Base-by-base conservation (phyloP, 2,329 filamentous ascomycete genomes). In the Furcasterigmium sp. region DNA sequence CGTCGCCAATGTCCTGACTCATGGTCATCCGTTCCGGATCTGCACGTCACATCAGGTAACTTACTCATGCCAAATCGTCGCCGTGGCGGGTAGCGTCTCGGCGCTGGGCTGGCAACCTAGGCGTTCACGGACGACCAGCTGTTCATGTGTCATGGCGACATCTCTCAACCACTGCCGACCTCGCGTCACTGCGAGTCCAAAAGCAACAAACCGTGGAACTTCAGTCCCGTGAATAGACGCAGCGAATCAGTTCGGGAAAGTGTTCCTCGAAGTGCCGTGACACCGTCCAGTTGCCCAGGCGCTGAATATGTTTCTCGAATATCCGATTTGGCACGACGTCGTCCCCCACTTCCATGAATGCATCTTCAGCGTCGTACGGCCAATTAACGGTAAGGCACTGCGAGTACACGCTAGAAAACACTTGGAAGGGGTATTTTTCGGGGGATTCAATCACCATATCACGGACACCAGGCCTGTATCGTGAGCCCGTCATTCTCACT, bases 251-350 rank as follows among this genome's bases (percentile, higher is more conserved):
- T 8, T 37, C 21, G 8, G 41, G 41, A 14, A 20, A 43, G 17
- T 21, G 41, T 14, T 26, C 23, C 21, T 37, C 23, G 19, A 43
- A 43, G n/a, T 43, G 21, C 13, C 23, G 23, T 25, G 41, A 37
- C 17, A 43, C 41, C 13, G 41, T 43, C 41, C 41, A 38, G 15
- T 43, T 43, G 1, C 35, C 28, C 2, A 37, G 23, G 13, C 23
- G 23, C 15, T 37, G 41, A 23, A 43, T 43, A 25, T 43, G 41
- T 23, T 43, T 43, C 32, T 43, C 41, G 34, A 43, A 43, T 9
- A 43, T 43, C 11, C 26, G n/a, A 18, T 43, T 26, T 9, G 28
- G 41, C 18, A 37, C 19, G 14, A 37, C 25, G 18, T 37, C 23
- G 23, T 37, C 32, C 23, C 34, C 34, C 18, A 11, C 18, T 9